A percentile compares a stretch with the other conserved stretches of the same genome.
Conservation (phyloP, 768 basidiomycete species). For the Tricholoma sp. region DNA sequence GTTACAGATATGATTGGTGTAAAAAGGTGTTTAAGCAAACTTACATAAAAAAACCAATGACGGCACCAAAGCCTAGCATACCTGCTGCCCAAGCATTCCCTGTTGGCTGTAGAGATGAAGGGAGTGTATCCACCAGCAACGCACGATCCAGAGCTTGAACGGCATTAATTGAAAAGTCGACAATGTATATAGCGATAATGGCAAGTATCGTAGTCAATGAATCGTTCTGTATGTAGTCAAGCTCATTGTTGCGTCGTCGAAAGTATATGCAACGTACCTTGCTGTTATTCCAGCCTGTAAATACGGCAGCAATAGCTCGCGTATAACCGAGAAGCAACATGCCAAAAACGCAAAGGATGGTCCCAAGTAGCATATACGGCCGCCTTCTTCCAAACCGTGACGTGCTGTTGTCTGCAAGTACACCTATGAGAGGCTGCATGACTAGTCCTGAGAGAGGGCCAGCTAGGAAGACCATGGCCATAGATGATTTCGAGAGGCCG, state of each 20-base stretch:
- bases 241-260: not conserved
- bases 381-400: slow-evolving; percentile 81
- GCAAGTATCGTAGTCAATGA: slow-evolving; percentile 72
- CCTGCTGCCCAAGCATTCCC: slow-evolving; percentile 95
- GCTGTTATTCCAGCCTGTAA: slow-evolving; percentile 25
- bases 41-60: slow-evolving; percentile 85
- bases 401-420: slow-evolving; percentile 80
- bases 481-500: slow-evolving; percentile 78
- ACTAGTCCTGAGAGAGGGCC: slow-evolving; percentile 88
- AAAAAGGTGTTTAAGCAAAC: slow-evolving; percentile 20
- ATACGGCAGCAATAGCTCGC: slow-evolving; percentile 54
- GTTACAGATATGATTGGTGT: not conserved
- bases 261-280: not conserved
- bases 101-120: slow-evolving; percentile 66
- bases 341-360: slow-evolving; percentile 58
- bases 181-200: slow-evolving; percentile 45
- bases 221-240: slow-evolving; percentile 45
- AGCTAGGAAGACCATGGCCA: slow-evolving; percentile 90
- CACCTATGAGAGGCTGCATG: slow-evolving; percentile 88
- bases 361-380: slow-evolving; percentile 78
- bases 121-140: slow-evolving; percentile 81
- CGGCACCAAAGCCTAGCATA: slow-evolving; percentile 86
- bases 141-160: slow-evolving; percentile 91
- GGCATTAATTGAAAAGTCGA: slow-evolving; percentile 57
- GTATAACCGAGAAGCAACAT: slow-evolving; percentile 87